Evolutionary conservation across 1,284 basidiomycete genomes (phyloP).

Genomic region (Ganoderma lucidum): DNA sequence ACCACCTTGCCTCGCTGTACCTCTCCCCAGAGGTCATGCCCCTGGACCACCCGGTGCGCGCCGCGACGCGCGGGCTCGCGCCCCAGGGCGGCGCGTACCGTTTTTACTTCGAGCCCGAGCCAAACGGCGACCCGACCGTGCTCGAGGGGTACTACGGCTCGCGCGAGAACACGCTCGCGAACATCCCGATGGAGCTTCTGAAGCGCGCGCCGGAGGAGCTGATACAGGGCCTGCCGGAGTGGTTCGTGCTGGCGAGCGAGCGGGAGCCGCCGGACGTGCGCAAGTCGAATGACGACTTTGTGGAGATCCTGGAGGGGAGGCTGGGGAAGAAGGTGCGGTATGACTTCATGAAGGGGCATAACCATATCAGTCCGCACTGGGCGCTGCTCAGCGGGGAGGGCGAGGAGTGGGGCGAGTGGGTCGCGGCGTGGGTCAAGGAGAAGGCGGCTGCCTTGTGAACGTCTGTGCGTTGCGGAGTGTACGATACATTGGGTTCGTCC

Average conservation of each 20-base stretch:
- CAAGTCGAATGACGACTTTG: slow-evolving; percentile 45
- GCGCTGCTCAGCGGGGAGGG: slow-evolving; percentile 61
- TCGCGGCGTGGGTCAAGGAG: slow-evolving; percentile 49
- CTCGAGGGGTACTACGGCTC: slow-evolving; percentile 55
- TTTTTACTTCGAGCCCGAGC: slow-evolving; percentile 40
- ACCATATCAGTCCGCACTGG: slow-evolving; percentile 65
- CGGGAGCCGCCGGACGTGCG: slow-evolving; percentile 56
- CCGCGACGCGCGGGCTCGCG: slow-evolving; percentile 53
- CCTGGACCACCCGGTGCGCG: slow-evolving; percentile 40
- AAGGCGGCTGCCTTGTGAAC: slow-evolving; percentile 10
- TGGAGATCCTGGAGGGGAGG: slow-evolving; percentile 43
- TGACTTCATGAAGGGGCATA: slow-evolving; percentile 60
- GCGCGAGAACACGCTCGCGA: slow-evolving; percentile 47
- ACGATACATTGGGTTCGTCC: not conserved
- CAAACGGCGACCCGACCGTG: slow-evolving; percentile 34
- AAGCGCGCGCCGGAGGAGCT: slow-evolving; percentile 43
- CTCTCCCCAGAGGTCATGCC: slow-evolving; percentile 50
- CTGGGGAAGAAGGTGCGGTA: slow-evolving; percentile 40
- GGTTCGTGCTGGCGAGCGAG: slow-evolving; percentile 58
- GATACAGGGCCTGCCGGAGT: slow-evolving; percentile 50
- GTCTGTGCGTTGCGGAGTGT: not conserved
- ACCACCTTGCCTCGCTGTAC: slow-evolving; percentile 54
- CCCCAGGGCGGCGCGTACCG: slow-evolving; percentile 55
- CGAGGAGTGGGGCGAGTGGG: slow-evolving; percentile 66
- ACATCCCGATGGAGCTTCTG: slow-evolving; percentile 51